These are phyloP conservation scores for Amaranthus cruentus DNA, from an alignment of 148 eudicot genomes.

Conservation along the genomic window DNA sequence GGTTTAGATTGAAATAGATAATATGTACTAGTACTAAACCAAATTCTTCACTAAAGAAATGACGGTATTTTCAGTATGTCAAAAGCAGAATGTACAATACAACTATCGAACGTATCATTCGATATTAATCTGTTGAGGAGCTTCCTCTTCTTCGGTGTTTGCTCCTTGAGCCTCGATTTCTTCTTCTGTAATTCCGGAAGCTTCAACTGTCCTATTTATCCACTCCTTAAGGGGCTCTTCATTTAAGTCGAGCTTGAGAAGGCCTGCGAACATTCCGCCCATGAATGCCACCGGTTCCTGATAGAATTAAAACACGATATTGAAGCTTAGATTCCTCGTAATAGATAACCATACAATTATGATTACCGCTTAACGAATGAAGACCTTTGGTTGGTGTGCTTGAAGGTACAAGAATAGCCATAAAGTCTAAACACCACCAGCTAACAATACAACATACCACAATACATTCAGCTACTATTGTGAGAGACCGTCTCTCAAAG, in stretches of 20 bases:
- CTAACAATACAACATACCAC: too few species aligned
- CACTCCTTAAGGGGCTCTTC: conserved; percentile 93
- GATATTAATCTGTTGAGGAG: conserved; percentile 69
- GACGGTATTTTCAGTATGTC: background rate
- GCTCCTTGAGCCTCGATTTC: conserved; percentile 33
- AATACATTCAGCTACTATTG: too few species aligned
- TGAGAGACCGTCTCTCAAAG: too few species aligned
- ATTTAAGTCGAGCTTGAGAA: conserved; percentile 84
- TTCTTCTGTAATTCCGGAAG: conserved; percentile 64
- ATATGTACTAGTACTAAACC: background rate
- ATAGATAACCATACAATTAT: background rate
- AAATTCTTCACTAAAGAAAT: background rate
- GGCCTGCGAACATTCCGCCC: conserved; percentile 92
- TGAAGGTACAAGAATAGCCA: background rate
- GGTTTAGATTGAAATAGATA: background rate
- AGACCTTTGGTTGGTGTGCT: too few species aligned
- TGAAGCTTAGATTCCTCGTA: background rate
- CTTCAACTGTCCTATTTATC: conserved; percentile 73
- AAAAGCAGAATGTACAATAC: background rate
- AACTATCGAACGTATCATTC: conserved; percentile 36
- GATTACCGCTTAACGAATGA: background rate
- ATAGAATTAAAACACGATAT: background rate
- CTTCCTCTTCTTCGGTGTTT: conserved; percentile 34
- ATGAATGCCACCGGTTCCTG: conserved; percentile 93
- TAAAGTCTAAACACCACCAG: too few species aligned